Percentiles rank a stretch among this genome's conserved stretches.
These are phyloP conservation scores for Mycena metata DNA, from an alignment of 768 basidiomycete genomes.

Conservation along the genomic window DNA sequence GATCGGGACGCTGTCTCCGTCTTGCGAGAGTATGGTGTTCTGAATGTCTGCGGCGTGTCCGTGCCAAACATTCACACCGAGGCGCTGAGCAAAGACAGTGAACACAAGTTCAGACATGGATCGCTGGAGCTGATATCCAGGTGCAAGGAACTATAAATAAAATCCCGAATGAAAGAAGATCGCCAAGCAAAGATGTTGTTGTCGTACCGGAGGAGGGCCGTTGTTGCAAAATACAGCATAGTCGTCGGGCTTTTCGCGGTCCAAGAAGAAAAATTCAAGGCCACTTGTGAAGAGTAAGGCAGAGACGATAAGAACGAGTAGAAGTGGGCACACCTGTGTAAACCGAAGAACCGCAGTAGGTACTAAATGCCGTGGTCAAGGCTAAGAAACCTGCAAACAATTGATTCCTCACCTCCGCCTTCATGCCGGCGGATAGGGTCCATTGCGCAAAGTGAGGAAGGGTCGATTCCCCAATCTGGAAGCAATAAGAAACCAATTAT, in stretches of 20 bases:
- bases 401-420: slow-evolving; percentile 1
- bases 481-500: background rate
- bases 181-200: background rate
- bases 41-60: slow-evolving; percentile 31
- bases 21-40: slow-evolving; percentile 19
- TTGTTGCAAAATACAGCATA: slow-evolving; percentile 35
- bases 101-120: slow-evolving; percentile 34
- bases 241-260: slow-evolving; percentile 23
- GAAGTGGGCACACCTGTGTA: slow-evolving; percentile 1
- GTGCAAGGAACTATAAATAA: slow-evolving; percentile 16
- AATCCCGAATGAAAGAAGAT: background rate
- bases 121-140: slow-evolving; percentile 33
- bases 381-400: background rate
- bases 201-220: slow-evolving; percentile 30
- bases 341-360: slow-evolving; percentile 30
- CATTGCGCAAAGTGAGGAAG: slow-evolving; percentile 32
- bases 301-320: too few relatives aligned
- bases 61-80: slow-evolving; percentile 35
- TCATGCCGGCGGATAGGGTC: slow-evolving; percentile 33
- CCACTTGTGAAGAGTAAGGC: slow-evolving; percentile 1
- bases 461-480: slow-evolving; percentile 35
- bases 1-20: slow-evolving; percentile 19
- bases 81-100: slow-evolving; percentile 32
- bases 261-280: slow-evolving; percentile 32
- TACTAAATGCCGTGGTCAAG: slow-evolving; percentile 1